phyloP scores from a whole-genome alignment of 441 rosid species.

The Capsella rubella region DNA sequence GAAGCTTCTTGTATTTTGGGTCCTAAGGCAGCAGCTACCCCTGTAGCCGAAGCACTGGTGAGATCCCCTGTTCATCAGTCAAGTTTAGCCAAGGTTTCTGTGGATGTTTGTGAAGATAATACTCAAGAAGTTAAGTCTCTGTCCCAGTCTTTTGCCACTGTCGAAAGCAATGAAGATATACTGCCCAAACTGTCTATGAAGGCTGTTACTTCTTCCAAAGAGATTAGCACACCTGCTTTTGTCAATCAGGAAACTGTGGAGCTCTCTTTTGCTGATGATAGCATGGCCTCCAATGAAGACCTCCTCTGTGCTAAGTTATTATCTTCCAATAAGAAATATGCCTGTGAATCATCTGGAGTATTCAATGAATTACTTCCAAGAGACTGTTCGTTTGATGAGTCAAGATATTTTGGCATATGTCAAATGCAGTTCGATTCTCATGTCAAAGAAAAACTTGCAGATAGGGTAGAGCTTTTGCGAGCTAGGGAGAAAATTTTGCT shows the following conservation, averaged over 20 bases:
- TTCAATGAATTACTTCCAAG: slow-evolving; percentile 63
- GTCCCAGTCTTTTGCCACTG: slow-evolving; percentile 43
- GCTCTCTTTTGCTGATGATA: slow-evolving; percentile 35
- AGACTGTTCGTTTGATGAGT: slow-evolving; percentile 47
- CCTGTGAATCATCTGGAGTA: slow-evolving; percentile 61
- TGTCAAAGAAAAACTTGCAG: slow-evolving; percentile 57
- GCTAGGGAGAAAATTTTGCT: slow-evolving; percentile 83
- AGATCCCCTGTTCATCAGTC: slow-evolving; percentile 49
- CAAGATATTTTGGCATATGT: slow-evolving; percentile 41
- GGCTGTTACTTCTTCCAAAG: slow-evolving; percentile 34
- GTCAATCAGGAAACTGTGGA: slow-evolving; percentile 46
- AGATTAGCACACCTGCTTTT: slow-evolving; percentile 42
- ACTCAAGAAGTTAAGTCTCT: slow-evolving; percentile 77
- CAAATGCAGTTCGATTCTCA: slow-evolving; percentile 47
- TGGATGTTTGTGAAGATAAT: slow-evolving; percentile 54
- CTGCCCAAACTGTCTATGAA: slow-evolving; percentile 40
- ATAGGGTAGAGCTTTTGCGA: slow-evolving; percentile 55
- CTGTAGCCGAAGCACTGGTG: slow-evolving; percentile 51
- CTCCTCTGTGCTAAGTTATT: slow-evolving; percentile 52
- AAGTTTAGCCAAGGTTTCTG: slow-evolving; percentile 46
- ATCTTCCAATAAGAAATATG: slow-evolving; percentile 72
- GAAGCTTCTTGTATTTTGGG: slow-evolving; percentile 51
- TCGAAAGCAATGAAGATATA: slow-evolving; percentile 45
- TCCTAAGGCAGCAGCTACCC: slow-evolving; percentile 55
- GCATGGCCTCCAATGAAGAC: slow-evolving; percentile 44